These are phyloP conservation scores for Quercus variabilis DNA, from an alignment of 306 rosid species.

Conservation along the genomic window DNA sequence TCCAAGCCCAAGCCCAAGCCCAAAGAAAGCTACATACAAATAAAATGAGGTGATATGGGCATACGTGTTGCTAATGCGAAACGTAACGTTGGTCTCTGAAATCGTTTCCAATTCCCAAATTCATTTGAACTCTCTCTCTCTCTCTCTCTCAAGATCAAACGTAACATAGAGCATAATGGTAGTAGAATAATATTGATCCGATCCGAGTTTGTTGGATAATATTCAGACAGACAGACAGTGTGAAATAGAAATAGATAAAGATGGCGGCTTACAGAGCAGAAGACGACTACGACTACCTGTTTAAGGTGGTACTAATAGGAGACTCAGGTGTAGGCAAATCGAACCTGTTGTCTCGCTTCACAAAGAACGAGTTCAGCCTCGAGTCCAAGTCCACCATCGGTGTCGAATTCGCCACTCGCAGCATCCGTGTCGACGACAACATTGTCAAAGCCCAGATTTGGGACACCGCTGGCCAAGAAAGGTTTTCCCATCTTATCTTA, in stretches of 20 bases:
- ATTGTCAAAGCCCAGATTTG: constrained; percentile 65
- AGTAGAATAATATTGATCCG: not conserved
- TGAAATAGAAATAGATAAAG: not conserved
- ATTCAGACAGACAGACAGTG: no score
- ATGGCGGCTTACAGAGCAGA: constrained; percentile 44
- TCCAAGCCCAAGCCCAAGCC: not conserved
- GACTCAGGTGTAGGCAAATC: constrained; percentile 62
- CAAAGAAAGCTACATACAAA: not conserved
- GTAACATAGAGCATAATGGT: no score
- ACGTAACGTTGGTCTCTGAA: no score
- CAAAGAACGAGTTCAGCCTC: constrained; percentile 53
- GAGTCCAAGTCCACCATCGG: constrained; percentile 61
- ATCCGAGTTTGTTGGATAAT: not conserved
- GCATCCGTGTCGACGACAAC: constrained; percentile 47
- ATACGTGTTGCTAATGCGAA: no score
- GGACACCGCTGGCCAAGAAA: constrained; percentile 66
- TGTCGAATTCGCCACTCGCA: constrained; percentile 54
- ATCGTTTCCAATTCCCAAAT: no score
- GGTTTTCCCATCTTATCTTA: constrained; percentile 12
- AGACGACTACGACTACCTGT: constrained; percentile 58
- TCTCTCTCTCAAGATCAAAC: no score
- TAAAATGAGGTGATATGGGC: no score
- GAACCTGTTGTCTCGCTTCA: constrained; percentile 53
- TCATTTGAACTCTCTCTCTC: no score
- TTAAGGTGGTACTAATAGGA: constrained; percentile 54